A percentile compares a stretch with the other conserved stretches of the same genome.
Evolutionary conservation across 352 stramenopile genomes (phyloP).

Genomic region (Aphanomyces stellatus): DNA sequence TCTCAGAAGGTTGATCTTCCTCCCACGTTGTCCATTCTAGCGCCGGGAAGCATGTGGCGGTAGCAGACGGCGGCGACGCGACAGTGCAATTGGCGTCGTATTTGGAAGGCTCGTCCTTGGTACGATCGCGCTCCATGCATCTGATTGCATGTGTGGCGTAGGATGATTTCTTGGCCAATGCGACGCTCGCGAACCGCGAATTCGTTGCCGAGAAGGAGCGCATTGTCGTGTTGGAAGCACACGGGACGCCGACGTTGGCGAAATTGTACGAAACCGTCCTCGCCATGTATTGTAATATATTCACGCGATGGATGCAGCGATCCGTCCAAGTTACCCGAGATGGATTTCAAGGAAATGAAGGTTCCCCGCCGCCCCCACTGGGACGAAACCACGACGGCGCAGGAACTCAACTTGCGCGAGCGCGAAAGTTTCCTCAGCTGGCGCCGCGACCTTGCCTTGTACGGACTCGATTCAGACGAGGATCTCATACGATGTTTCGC

Average conservation of each 20-base stretch:
- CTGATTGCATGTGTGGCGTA: slow-evolving; percentile 21
- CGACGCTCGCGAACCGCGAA: slow-evolving; percentile 85
- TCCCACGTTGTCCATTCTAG: slow-evolving; percentile 21
- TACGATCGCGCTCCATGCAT: slow-evolving; percentile 19
- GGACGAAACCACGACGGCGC: slow-evolving; percentile 89
- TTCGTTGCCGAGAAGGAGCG: slow-evolving; percentile 88
- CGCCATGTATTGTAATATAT: not conserved
- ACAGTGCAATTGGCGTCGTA: slow-evolving; percentile 76
- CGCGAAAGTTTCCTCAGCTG: slow-evolving; percentile 98
- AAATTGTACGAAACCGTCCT: slow-evolving; percentile 44
- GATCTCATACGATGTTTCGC: not conserved
- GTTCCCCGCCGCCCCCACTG: slow-evolving; percentile 95
- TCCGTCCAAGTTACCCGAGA: slow-evolving; percentile 54
- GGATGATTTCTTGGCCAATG: slow-evolving; percentile 91
- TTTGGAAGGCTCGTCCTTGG: slow-evolving; percentile 74
- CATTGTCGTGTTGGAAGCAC: slow-evolving; percentile 64
- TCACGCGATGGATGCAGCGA: slow-evolving; percentile 26
- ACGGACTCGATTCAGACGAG: slow-evolving; percentile 15
- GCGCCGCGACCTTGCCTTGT: slow-evolving; percentile 93
- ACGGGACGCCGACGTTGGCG: slow-evolving; percentile 31
- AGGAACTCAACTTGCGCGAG: slow-evolving; percentile 94
- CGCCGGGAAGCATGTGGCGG: slow-evolving; percentile 76
- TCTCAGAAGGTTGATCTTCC: not conserved
- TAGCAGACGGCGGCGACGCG: slow-evolving; percentile 68
- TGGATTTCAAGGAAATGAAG: slow-evolving; percentile 92